These are phyloP conservation scores for Penicillium coffeae DNA, from an alignment of 495 filamentous ascomycete genomes.

Conservation along the genomic window DNA sequence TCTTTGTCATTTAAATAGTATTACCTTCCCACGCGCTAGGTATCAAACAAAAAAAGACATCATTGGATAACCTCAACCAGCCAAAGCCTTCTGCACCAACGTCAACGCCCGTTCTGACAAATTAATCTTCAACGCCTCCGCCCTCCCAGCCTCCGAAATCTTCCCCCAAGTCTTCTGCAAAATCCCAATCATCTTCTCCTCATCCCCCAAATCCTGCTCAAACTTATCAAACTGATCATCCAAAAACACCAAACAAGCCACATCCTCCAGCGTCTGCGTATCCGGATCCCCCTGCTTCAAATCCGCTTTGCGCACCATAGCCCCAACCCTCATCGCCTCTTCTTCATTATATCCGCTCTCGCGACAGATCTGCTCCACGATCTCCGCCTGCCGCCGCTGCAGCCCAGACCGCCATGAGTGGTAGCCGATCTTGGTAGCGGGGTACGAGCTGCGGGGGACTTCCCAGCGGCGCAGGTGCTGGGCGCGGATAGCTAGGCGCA, in stretches of 20 bases:
- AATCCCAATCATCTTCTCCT: constrained; percentile 71
- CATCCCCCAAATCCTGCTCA: constrained; percentile 56
- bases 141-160: constrained; percentile 65
- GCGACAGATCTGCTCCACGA: constrained; percentile 52
- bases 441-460: constrained; percentile 65
- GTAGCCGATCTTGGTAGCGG: constrained; percentile 67
- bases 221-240: constrained; percentile 81
- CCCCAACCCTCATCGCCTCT: constrained; percentile 52
- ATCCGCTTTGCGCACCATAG: constrained; percentile 63
- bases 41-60: background rate
- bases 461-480: constrained; percentile 84
- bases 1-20: too few species aligned
- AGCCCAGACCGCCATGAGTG: constrained; percentile 69
- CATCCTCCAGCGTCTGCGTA: constrained; percentile 73
- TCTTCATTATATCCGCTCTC: constrained; percentile 45
- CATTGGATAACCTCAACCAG: constrained; percentile 14
- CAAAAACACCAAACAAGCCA: constrained; percentile 80
- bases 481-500: constrained; percentile 71
- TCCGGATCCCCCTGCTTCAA: constrained; percentile 57
- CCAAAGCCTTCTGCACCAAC: constrained; percentile 63
- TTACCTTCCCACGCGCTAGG: too few species aligned
- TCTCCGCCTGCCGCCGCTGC: constrained; percentile 64
- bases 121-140: constrained; percentile 61
- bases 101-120: constrained; percentile 55
- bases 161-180: constrained; percentile 81